These are phyloP conservation scores for Jackrogersella multiformis DNA, from an alignment of 495 filamentous ascomycete genomes.

Conservation along the genomic window DNA sequence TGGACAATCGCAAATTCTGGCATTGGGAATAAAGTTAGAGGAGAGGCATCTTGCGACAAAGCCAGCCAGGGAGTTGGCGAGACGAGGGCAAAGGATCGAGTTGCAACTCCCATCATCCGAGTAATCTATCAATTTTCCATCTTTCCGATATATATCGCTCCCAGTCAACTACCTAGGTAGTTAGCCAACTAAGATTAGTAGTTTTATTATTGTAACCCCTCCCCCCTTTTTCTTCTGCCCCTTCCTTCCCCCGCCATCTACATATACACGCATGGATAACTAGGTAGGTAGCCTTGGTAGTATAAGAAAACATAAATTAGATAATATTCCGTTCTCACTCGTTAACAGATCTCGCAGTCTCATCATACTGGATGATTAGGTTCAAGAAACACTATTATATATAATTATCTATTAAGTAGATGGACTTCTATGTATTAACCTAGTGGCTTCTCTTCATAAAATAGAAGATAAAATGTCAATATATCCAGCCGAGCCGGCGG, in stretches of 20 bases:
- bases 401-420: background rate
- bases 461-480: background rate
- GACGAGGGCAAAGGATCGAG: constrained; percentile 9
- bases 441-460: background rate
- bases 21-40: background rate
- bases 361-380: background rate
- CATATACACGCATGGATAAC: too few relatives aligned
- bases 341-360: too few relatives aligned
- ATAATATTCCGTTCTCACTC: too few relatives aligned
- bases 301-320: too few relatives aligned
- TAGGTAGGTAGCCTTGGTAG: too few relatives aligned
- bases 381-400: background rate
- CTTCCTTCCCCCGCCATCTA: too few relatives aligned
- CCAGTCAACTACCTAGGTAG: too few relatives aligned
- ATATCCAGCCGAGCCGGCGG: constrained; percentile 4
- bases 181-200: too few relatives aligned
- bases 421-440: background rate
- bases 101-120: background rate
- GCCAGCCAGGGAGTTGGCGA: constrained; percentile 15
- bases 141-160: too few relatives aligned
- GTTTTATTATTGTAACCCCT: too few relatives aligned
- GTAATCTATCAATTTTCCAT: too few relatives aligned
- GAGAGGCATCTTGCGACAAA: constrained; percentile 5
- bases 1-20: constrained; percentile 18
- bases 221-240: too few relatives aligned